phyloP scores from a whole-genome alignment of 352 stramenopile species.

The Plasmopara halstedii region DNA sequence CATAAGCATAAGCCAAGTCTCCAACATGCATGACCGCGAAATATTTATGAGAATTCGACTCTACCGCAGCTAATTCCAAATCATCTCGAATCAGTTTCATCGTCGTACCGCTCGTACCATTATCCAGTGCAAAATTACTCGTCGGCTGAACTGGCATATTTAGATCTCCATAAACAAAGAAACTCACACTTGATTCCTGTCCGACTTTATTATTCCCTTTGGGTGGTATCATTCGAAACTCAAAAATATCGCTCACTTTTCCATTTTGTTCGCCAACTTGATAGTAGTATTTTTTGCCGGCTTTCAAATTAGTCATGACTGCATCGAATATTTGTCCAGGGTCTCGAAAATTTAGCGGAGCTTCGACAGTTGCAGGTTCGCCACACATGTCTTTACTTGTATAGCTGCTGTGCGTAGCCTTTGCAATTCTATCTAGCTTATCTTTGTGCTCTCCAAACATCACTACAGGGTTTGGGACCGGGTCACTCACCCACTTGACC shows the following conservation, averaged over 20 bases:
- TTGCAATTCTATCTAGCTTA: constrained; percentile 5
- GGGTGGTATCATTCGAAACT: constrained; percentile 24
- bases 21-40: constrained; percentile 73
- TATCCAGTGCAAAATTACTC: constrained; percentile 22
- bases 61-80: constrained; percentile 19
- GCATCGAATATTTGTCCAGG: constrained; percentile 37
- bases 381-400: constrained; percentile 25
- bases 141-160: constrained; percentile 22
- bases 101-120: constrained; percentile 29
- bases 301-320: constrained; percentile 27
- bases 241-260: constrained; percentile 19
- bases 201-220: constrained; percentile 14
- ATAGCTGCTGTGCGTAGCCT: constrained; percentile 24
- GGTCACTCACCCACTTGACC: constrained; percentile 44
- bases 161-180: constrained; percentile 73
- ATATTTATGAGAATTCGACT: constrained; percentile 37
- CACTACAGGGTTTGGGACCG: constrained; percentile 32
- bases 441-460: constrained; percentile 21
- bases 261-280: constrained; percentile 23
- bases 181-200: constrained; percentile 37
- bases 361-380: constrained; percentile 12
- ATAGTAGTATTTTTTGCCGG: constrained; percentile 30
- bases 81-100: constrained; percentile 29
- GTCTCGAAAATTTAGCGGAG: constrained; percentile 18
- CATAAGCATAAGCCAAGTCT: constrained; percentile 69